phyloP scores from a whole-genome alignment of 108 stramenopile genomes.

The Poteriospumella lacustris region DNA sequence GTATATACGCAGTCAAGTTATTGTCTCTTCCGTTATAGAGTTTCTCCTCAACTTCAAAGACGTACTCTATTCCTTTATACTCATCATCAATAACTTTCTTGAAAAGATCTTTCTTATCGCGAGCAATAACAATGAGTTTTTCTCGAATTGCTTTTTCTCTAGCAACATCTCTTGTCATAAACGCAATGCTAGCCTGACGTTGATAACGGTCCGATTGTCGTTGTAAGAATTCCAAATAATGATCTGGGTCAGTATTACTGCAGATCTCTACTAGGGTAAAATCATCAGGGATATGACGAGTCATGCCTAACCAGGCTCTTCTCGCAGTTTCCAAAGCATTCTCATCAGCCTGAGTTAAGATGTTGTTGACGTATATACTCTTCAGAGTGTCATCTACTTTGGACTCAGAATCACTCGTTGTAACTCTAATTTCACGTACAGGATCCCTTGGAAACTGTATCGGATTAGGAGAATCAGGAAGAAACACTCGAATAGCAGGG shows the following conservation, averaged over 20 bases:
- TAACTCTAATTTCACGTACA: constrained; percentile 8
- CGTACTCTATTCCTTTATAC: constrained; percentile 8
- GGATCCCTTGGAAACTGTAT: not conserved
- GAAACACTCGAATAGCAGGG: constrained; percentile 6
- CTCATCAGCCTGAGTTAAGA: constrained; percentile 7
- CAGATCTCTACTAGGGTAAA: constrained; percentile 7
- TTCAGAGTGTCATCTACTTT: constrained; percentile 8
- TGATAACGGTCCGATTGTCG: constrained; percentile 6
- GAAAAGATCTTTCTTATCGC: constrained; percentile 8
- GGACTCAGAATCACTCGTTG: constrained; percentile 6
- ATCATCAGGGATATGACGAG: constrained; percentile 7
- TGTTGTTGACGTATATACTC: constrained; percentile 8
- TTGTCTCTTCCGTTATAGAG: constrained; percentile 7
- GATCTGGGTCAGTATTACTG: constrained; percentile 7
- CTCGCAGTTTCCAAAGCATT: constrained; percentile 7
- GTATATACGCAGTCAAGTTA: constrained; percentile 8
- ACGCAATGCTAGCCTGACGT: constrained; percentile 6
- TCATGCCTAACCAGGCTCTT: constrained; percentile 6
- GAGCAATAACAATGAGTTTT: constrained; percentile 8
- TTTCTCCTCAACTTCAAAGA: constrained; percentile 8
- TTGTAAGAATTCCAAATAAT: constrained; percentile 9
- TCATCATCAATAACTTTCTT: constrained; percentile 9
- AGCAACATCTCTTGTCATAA: constrained; percentile 3
- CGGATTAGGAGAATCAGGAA: constrained; percentile 6
- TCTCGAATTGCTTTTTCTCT: constrained; percentile 8